phyloP scores from a whole-genome alignment of 1,284 basidiomycete genomes.

The Coriolopsis trogii region DNA sequence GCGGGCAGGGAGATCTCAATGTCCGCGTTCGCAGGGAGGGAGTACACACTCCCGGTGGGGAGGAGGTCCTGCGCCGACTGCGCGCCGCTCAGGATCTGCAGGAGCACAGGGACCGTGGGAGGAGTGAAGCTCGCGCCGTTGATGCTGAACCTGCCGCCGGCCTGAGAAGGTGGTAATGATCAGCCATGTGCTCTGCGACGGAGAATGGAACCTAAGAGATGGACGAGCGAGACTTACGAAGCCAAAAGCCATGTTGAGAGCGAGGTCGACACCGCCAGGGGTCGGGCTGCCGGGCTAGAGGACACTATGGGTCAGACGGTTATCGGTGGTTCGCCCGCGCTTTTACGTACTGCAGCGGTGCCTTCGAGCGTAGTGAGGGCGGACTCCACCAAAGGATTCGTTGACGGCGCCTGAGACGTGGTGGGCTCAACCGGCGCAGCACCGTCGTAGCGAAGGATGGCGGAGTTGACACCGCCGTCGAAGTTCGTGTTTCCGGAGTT shows the following conservation, averaged over 20 bases:
- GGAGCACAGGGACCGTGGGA: slow-evolving; percentile 36
- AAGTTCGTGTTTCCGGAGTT: slow-evolving; percentile 34
- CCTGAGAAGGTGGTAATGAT: too few relatives aligned
- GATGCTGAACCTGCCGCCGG: slow-evolving; percentile 23
- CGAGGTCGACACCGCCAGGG: slow-evolving; percentile 33
- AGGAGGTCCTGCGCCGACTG: slow-evolving; percentile 30
- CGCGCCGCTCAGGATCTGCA: slow-evolving; percentile 39
- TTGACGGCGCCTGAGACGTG: slow-evolving; percentile 27
- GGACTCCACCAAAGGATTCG: slow-evolving; percentile 32
- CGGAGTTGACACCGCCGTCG: slow-evolving; percentile 41
- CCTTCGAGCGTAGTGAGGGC: slow-evolving; percentile 23
- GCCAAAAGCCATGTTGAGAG: slow-evolving; percentile 30
- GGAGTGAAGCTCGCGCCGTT: slow-evolving; percentile 29
- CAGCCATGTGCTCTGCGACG: too few relatives aligned
- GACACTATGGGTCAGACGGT: not conserved
- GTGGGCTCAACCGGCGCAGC: slow-evolving; percentile 49
- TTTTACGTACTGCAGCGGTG: slow-evolving; percentile 8
- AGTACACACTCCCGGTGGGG: slow-evolving; percentile 34
- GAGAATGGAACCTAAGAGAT: too few relatives aligned
- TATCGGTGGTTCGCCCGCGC: not conserved
- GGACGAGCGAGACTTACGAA: too few relatives aligned
- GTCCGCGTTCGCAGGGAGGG: slow-evolving; percentile 30
- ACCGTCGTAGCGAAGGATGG: slow-evolving; percentile 33
- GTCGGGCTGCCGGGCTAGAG: slow-evolving; percentile 31
- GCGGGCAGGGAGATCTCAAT: slow-evolving; percentile 38